phyloP scores from a whole-genome alignment of 345 rosid species.

The Euclidium syriacum region DNA sequence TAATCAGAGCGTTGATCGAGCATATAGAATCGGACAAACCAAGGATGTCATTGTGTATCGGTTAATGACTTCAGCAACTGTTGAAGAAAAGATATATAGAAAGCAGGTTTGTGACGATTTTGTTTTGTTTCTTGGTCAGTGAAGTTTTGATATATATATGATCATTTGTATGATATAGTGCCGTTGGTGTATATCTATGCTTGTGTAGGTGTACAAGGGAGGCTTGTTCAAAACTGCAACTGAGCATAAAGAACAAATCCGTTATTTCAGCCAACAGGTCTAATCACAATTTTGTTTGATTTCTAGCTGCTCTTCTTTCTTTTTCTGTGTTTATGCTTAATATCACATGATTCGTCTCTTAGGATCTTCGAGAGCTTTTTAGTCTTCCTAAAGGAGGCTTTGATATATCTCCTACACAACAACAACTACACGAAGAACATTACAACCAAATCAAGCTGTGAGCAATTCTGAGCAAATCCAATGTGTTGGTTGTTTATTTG shows the following conservation, averaged over 20 bases:
- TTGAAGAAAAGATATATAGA: conserved; percentile 95
- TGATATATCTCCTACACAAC: conserved; percentile 80
- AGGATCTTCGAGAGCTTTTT: conserved; percentile 91
- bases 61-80: conserved; percentile 94
- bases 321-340: background rate
- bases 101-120: conserved; percentile 60
- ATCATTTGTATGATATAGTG: background rate
- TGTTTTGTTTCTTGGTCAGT: background rate
- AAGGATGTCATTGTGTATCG: conserved; percentile 93
- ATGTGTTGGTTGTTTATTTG: background rate
- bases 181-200: background rate
- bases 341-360: conserved; percentile 16
- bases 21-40: conserved; percentile 92
- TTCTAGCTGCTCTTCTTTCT: background rate
- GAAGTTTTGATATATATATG: background rate
- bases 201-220: conserved; percentile 76
- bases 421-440: conserved; percentile 88
- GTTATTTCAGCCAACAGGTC: conserved; percentile 92
- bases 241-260: conserved; percentile 93
- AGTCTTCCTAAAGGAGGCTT: conserved; percentile 89
- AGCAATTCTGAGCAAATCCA: background rate
- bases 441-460: conserved; percentile 72
- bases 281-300: background rate
- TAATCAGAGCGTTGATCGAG: conserved; percentile 98
- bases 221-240: conserved; percentile 93